Evolutionary conservation across 1,284 basidiomycete species (phyloP), one percentile per base, ranked within the genome.

Genomic region (Ganoderma multipileum): DNA sequence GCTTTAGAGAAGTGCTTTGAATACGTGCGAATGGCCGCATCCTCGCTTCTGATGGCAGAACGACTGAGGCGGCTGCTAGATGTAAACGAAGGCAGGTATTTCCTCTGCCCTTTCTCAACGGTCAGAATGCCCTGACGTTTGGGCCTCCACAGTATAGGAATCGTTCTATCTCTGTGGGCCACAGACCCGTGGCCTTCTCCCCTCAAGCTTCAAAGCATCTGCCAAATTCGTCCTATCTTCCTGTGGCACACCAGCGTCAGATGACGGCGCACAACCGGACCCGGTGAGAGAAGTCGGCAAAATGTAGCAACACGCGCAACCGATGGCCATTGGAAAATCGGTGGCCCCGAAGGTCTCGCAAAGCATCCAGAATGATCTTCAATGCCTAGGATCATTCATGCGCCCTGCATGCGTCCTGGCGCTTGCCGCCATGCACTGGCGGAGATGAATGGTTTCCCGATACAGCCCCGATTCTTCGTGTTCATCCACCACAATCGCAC

Each of bases 281-380:
- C 58, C 58, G 58, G 38, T 26, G n/a, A 41, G 23, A 26, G 55
- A 58, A 58, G 55, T 38, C 55, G 33, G 55, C 55, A 38, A 55
- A 38, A 38, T 33, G 55, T 58, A 20, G 55, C 55, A 38, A 58
- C 20, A 12, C 2, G 33, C 20, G 55, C 20, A n/a, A 7, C 38
- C 58, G 58, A 60, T 23, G 38, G 23, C 3, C 55, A 30, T 58
- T 38, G 55, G 38, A 33, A 33, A 8, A 14, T 55, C 28, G 30
- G 5, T 58, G 55, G 33, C n/a, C 33, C 44, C 44, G 44, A 47
- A n/a, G 44, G 20, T n/a, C 44, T 11, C 54, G 30, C 54, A 36
- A 20, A 36, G 28, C 52, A 54, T 26, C 30, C 12, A 36, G 50
- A 52, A 57, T 20, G 28, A 57, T 28, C 8, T 36, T 20, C 33